Conservation (phyloP, 441 rosid species). For the Adansonia gregorii region DNA sequence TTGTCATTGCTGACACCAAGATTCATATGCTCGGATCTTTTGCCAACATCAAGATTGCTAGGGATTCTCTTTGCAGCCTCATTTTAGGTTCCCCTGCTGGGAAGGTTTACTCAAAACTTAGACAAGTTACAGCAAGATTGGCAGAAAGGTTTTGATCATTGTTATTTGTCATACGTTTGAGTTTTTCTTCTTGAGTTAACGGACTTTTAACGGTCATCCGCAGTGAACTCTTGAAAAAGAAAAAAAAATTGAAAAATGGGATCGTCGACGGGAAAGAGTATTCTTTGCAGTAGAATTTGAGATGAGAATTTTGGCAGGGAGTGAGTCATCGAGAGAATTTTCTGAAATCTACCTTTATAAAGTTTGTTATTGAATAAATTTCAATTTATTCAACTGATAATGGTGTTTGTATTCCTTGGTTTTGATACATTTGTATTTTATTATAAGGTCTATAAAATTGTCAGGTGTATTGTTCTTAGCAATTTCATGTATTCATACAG, state of each 20-base stretch:
- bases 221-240: background rate
- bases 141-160: too few species aligned
- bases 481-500: background rate
- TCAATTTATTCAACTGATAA: background rate
- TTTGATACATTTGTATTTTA: background rate
- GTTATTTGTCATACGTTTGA: background rate
- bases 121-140: too few species aligned
- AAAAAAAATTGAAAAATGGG: background rate
- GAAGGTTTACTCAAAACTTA: too few species aligned
- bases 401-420: background rate
- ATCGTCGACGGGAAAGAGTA: background rate
- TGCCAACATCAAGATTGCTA: too few species aligned
- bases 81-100: too few species aligned
- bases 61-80: too few species aligned
- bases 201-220: background rate
- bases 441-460: background rate
- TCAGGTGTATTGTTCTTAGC: background rate
- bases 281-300: background rate
- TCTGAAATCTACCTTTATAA: background rate
- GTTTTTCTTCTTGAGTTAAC: background rate
- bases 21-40: too few species aligned
- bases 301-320: background rate
- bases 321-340: background rate
- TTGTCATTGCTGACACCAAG: too few species aligned
- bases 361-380: background rate